phyloP scores from a whole-genome alignment of 2,329 filamentous ascomycete genomes.

The Clonostachys chloroleuca region DNA sequence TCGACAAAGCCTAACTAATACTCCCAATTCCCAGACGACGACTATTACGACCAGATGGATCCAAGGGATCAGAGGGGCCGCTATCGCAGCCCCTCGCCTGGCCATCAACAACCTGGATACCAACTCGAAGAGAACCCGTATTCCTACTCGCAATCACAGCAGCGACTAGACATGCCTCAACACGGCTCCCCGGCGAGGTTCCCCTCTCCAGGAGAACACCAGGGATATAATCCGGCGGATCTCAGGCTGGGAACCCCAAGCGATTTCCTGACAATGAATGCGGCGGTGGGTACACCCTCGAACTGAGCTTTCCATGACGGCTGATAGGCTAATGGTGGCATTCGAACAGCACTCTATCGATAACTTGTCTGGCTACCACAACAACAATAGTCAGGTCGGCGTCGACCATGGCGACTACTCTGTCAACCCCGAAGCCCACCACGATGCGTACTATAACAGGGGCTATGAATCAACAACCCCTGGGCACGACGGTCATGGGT shows the following conservation, averaged over 20 bases:
- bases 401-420: slow-evolving; percentile 59
- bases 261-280: slow-evolving; percentile 78
- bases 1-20: too few relatives aligned
- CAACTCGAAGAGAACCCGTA: slow-evolving; percentile 79
- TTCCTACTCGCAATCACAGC: slow-evolving; percentile 23
- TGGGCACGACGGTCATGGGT: slow-evolving; percentile 54
- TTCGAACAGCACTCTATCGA: slow-evolving; percentile 44
- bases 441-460: slow-evolving; percentile 81
- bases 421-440: slow-evolving; percentile 78
- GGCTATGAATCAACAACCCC: slow-evolving; percentile 70
- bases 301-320: background rate
- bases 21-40: too few relatives aligned
- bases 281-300: slow-evolving; percentile 59
- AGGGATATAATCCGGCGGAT: slow-evolving; percentile 5
- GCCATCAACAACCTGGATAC: slow-evolving; percentile 65
- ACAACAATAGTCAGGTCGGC: slow-evolving; percentile 8
- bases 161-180: slow-evolving; percentile 17
- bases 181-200: slow-evolving; percentile 5
- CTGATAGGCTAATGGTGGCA: background rate
- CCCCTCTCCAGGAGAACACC: slow-evolving; percentile 2
- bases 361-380: slow-evolving; percentile 40
- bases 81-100: slow-evolving; percentile 71
- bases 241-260: slow-evolving; percentile 52
- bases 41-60: too few relatives aligned
- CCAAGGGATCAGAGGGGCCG: slow-evolving; percentile 17